These are phyloP conservation scores for Cadophora malorum DNA, from an alignment of 2,329 filamentous ascomycete genomes.

Conservation along the genomic window DNA sequence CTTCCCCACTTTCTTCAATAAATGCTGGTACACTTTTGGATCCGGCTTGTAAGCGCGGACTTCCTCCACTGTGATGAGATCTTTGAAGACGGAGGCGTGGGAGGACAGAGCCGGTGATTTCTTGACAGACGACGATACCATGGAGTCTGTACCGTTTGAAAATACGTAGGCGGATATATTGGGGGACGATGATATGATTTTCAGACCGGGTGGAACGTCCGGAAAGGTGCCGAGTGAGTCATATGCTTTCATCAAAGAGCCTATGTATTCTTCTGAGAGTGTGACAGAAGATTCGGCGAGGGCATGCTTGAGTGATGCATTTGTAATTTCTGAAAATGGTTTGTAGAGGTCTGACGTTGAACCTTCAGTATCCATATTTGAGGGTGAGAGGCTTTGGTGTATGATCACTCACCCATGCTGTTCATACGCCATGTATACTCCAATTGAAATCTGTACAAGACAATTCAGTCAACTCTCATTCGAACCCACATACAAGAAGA, in stretches of 20 bases:
- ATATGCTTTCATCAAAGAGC: slow-evolving; percentile 67
- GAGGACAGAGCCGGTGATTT: slow-evolving; percentile 61
- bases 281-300: slow-evolving; percentile 60
- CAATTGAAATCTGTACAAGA: slow-evolving; percentile 56
- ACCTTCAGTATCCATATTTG: not conserved
- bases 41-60: slow-evolving; percentile 69
- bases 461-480: not conserved
- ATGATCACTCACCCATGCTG: slow-evolving; percentile 67
- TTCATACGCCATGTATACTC: slow-evolving; percentile 78
- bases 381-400: slow-evolving; percentile 11
- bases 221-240: slow-evolving; percentile 68
- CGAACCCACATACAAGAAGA: not conserved
- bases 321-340: slow-evolving; percentile 68
- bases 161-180: slow-evolving; percentile 45
- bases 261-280: slow-evolving; percentile 52
- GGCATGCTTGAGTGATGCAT: slow-evolving; percentile 66
- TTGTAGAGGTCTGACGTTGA: slow-evolving; percentile 61
- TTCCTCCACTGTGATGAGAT: slow-evolving; percentile 67
- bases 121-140: slow-evolving; percentile 66
- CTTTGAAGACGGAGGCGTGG: slow-evolving; percentile 54
- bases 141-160: slow-evolving; percentile 70
- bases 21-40: slow-evolving; percentile 63
- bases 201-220: slow-evolving; percentile 64
- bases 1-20: slow-evolving; percentile 39
- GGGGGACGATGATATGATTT: slow-evolving; percentile 36